Conservation (phyloP, 1,284 basidiomycete genomes). For the Boletus sp. region DNA sequence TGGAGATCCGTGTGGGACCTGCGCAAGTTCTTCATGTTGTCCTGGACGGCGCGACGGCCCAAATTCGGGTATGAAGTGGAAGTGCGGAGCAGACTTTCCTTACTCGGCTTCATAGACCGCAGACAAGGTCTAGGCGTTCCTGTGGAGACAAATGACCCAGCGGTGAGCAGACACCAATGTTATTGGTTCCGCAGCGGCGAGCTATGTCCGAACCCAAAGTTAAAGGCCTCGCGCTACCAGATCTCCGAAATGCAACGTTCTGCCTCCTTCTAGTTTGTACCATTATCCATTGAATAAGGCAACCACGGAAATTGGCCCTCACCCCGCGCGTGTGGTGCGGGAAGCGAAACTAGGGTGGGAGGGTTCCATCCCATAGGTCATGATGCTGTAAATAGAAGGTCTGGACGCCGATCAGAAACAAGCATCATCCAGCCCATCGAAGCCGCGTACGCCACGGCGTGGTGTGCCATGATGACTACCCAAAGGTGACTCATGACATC, state of each 20-base stretch:
- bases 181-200: background rate
- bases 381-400: background rate
- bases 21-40: background rate
- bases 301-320: slow-evolving; percentile 2
- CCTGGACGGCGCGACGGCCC: background rate
- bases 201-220: background rate
- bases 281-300: background rate
- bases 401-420: slow-evolving; percentile 19
- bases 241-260: background rate
- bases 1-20: background rate
- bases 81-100: background rate
- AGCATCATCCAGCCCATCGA: background rate
- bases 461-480: background rate
- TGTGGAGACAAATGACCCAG: background rate
- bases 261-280: background rate
- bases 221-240: background rate
- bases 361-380: slow-evolving; percentile 15
- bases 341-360: background rate
- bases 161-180: background rate
- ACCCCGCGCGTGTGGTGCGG: background rate
- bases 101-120: background rate
- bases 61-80: background rate
- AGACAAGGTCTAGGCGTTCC: background rate
- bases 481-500: background rate
- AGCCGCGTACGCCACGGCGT: background rate